Evolutionary conservation across 257 asterid species (phyloP).

Genomic region (Fraxinus cuspidata): DNA sequence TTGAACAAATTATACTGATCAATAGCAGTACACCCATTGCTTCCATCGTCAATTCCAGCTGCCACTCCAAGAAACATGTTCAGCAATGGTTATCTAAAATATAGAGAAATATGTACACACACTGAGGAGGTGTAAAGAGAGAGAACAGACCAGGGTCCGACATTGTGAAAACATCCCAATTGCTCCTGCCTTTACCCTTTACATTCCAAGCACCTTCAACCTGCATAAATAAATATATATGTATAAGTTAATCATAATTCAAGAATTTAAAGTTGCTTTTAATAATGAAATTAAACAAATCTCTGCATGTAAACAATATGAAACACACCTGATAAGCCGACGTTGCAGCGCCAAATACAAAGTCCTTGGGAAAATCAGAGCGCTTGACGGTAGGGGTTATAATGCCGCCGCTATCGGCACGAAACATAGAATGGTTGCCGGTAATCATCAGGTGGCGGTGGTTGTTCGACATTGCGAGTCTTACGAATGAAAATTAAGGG

Average conservation of each 20-base stretch:
- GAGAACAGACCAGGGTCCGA: conserved; percentile 15
- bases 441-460: background rate
- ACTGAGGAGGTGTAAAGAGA: background rate
- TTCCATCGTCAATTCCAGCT: conserved; percentile 33
- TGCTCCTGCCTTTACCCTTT: conserved; percentile 41
- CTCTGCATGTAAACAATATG: background rate
- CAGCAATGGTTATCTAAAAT: background rate
- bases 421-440: background rate
- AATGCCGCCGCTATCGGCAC: background rate
- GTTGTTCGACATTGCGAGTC: background rate
- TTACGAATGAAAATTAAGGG: background rate
- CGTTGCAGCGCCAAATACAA: conserved; percentile 23
- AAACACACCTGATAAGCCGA: conserved; percentile 25
- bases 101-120: background rate
- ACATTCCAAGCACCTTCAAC: conserved; percentile 38
- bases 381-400: background rate
- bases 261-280: background rate
- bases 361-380: conserved; percentile 17
- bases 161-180: conserved; percentile 47
- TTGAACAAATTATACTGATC: conserved; percentile 38
- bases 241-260: too few species aligned
- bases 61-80: background rate
- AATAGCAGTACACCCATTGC: conserved; percentile 47
- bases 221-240: background rate
- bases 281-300: background rate